phyloP scores from a whole-genome alignment of 2,329 filamentous ascomycete species.

The Xylaria polymorpha region DNA sequence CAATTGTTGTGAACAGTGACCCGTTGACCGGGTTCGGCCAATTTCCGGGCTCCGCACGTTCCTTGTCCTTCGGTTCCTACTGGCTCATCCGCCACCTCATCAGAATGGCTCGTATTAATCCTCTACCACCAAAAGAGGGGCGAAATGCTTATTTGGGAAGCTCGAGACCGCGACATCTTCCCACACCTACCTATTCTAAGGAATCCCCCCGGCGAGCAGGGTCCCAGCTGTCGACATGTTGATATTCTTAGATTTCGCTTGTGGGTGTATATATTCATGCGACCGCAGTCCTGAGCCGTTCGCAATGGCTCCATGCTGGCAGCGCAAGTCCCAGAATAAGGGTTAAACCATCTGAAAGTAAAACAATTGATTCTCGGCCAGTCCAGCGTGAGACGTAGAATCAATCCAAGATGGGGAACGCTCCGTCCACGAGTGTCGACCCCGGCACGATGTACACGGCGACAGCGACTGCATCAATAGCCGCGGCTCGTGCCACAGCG shows the following conservation, averaged over 20 bases:
- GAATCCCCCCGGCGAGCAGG: neutral
- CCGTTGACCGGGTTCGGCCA: conserved; percentile 6
- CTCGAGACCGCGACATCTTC: conserved; percentile 14
- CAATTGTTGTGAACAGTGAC: neutral
- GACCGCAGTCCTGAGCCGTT: neutral
- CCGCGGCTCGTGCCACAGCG: conserved; percentile 55
- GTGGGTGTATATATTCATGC: conserved; percentile 11
- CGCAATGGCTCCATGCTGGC: neutral
- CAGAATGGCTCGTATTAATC: neutral
- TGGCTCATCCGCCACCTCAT: conserved; percentile 19
- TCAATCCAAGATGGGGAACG: conserved; percentile 34
- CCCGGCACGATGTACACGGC: conserved; percentile 40
- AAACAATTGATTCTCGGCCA: neutral
- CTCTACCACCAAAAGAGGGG: conserved; percentile 17
- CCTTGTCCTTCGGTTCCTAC: conserved; percentile 21
- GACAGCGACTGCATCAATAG: conserved; percentile 37
- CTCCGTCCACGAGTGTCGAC: conserved; percentile 30
- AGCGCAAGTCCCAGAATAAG: neutral
- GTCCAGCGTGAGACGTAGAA: conserved; percentile 8
- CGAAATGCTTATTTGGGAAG: conserved; percentile 34
- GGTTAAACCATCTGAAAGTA: neutral
- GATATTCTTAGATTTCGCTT: conserved; percentile 6
- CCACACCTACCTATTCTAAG: conserved; percentile 35
- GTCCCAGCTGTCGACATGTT: neutral
- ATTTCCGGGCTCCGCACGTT: conserved; percentile 29